These are phyloP conservation scores for Thuidium tamariscinum DNA, from an alignment of 225 moss, liverwort and hornwort species.

Conservation along the genomic window DNA sequence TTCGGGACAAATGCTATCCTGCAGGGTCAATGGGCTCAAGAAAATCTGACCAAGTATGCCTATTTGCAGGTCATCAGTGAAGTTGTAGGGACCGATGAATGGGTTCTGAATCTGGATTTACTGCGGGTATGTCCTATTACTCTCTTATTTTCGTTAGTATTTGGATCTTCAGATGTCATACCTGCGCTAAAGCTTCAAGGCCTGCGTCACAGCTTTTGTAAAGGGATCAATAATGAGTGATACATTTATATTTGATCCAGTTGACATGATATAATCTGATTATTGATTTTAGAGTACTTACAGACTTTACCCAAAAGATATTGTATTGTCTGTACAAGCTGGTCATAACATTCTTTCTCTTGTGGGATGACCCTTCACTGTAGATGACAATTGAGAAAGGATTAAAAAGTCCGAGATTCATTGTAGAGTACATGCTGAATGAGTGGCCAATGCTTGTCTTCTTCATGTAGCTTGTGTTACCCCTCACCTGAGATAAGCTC, in stretches of 20 bases:
- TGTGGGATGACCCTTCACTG: neutral
- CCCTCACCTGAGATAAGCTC: neutral
- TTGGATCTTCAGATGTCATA: neutral
- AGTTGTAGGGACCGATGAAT: slow-evolving; percentile 49
- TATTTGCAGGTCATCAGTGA: slow-evolving; percentile 34
- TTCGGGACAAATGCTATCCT: neutral
- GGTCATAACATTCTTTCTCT: neutral
- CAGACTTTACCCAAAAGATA: neutral
- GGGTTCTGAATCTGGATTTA: slow-evolving; percentile 65
- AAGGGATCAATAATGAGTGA: neutral
- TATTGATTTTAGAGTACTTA: neutral
- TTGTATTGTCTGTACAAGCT: neutral
- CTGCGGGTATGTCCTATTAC: slow-evolving; percentile 16
- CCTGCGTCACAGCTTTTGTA: neutral
- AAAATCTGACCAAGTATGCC: neutral
- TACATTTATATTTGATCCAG: neutral
- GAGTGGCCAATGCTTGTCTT: neutral
- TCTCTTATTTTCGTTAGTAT: neutral
- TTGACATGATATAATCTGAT: neutral
- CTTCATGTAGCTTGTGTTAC: neutral
- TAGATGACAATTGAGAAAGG: neutral
- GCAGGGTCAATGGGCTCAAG: neutral
- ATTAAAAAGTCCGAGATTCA: neutral
- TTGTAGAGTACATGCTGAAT: neutral
- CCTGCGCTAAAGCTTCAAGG: neutral